These are phyloP conservation scores for Jaenimonas drosophilae DNA, from an alignment of 208 protist genomes.

Conservation along the genomic window DNA sequence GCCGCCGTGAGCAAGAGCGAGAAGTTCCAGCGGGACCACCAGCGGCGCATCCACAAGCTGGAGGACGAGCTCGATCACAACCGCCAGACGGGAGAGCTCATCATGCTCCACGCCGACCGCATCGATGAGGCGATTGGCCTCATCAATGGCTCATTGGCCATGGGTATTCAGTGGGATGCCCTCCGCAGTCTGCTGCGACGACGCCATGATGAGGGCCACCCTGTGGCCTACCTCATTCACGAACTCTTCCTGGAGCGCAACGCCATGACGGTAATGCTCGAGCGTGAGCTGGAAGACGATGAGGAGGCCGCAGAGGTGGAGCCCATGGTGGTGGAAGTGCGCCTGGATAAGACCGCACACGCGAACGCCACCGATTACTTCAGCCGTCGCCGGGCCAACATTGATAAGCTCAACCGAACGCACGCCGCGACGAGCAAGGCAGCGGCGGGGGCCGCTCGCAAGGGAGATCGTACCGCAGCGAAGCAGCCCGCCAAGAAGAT, in stretches of 20 bases:
- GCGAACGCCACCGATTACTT: constrained; percentile 94
- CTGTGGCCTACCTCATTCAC: constrained; percentile 90
- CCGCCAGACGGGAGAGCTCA: constrained; percentile 65
- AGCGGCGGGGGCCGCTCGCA: constrained; percentile 72
- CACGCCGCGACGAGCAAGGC: constrained; percentile 65
- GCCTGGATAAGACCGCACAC: constrained; percentile 88
- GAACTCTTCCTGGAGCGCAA: constrained; percentile 87
- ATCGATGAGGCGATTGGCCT: constrained; percentile 88
- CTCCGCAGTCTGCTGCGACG: constrained; percentile 62
- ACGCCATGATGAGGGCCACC: constrained; percentile 84
- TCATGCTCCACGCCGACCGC: constrained; percentile 75
- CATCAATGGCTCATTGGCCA: constrained; percentile 70
- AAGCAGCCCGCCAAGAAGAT: constrained; percentile 55
- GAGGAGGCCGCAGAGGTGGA: constrained; percentile 45
- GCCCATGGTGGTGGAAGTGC: constrained; percentile 82
- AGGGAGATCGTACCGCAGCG: constrained; percentile 43
- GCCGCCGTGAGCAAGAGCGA: constrained; percentile 83
- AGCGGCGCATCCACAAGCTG: constrained; percentile 73
- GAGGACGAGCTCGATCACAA: constrained; percentile 47
- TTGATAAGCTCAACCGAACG: constrained; percentile 84
- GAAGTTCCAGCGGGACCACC: constrained; percentile 83
- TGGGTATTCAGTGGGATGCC: constrained; percentile 82
- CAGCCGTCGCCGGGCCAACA: constrained; percentile 63
- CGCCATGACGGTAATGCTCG: constrained; percentile 74
- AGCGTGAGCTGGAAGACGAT: constrained; percentile 35